Conservation (phyloP, 495 filamentous ascomycete genomes). For the Penicillium angulare region DNA sequence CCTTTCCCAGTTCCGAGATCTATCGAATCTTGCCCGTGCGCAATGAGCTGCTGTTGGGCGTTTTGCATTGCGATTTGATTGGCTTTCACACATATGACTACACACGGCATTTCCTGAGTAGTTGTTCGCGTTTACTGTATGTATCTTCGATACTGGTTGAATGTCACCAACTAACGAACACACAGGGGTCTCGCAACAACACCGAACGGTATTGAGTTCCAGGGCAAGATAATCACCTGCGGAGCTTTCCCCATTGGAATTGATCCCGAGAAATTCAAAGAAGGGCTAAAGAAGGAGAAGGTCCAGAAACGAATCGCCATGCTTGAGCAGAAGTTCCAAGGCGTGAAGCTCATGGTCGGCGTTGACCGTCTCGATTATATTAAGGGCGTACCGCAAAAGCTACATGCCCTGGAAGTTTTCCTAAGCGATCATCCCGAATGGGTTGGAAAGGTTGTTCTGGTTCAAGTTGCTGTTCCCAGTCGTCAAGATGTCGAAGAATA, state of each 20-base stretch:
- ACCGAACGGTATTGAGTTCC: slow-evolving; percentile 84
- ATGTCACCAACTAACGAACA: slow-evolving; percentile 13
- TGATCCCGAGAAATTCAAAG: slow-evolving; percentile 91
- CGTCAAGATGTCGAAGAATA: slow-evolving; percentile 97
- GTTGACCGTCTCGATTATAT: slow-evolving; percentile 97
- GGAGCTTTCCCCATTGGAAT: slow-evolving; percentile 97
- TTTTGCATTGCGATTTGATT: slow-evolving; percentile 88
- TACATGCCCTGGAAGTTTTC: slow-evolving; percentile 94
- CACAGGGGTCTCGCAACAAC: slow-evolving; percentile 73
- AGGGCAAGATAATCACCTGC: slow-evolving; percentile 78
- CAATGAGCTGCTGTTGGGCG: slow-evolving; percentile 79
- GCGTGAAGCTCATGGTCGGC: slow-evolving; percentile 93
- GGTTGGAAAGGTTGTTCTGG: slow-evolving; percentile 96
- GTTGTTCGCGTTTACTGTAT: slow-evolving; percentile 85
- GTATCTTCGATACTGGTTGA: no score
- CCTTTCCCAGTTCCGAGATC: slow-evolving; percentile 96
- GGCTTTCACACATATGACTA: slow-evolving; percentile 98
- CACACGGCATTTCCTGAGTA: slow-evolving; percentile 89
- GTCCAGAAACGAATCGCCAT: slow-evolving; percentile 85
- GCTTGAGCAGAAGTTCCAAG: slow-evolving; percentile 87
- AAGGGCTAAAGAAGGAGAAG: slow-evolving; percentile 77
- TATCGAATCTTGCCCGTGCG: slow-evolving; percentile 93
- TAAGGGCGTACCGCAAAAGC: slow-evolving; percentile 95
- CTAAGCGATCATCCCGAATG: slow-evolving; percentile 95
- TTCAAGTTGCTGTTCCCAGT: slow-evolving; percentile 93